These are phyloP conservation scores for Auriculariales sp. DNA, from an alignment of 768 basidiomycete genomes.

Conservation along the genomic window DNA sequence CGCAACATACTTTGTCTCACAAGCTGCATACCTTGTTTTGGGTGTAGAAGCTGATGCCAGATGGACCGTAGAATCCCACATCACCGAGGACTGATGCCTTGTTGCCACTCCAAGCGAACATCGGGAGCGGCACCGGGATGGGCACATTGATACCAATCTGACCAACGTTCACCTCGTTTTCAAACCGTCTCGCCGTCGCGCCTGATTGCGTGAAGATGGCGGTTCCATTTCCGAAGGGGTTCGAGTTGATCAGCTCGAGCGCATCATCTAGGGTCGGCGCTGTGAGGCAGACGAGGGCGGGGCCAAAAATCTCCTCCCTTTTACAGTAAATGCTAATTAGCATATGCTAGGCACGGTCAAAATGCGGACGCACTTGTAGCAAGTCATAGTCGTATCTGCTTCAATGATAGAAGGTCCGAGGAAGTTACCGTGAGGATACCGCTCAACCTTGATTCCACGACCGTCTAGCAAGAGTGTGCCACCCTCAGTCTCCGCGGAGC, in stretches of 20 bases:
- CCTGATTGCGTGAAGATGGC: conserved; percentile 96
- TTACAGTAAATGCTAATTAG: conserved; percentile 1
- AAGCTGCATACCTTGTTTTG: conserved; percentile 54
- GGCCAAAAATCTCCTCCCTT: conserved; percentile 93
- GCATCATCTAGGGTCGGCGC: conserved; percentile 84
- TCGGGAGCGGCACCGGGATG: conserved; percentile 79
- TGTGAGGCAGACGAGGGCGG: conserved; percentile 63
- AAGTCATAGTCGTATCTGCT: conserved; percentile 67
- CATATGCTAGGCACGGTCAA: neutral
- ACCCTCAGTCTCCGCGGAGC: conserved; percentile 43
- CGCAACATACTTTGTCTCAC: neutral
- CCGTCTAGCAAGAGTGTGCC: conserved; percentile 83
- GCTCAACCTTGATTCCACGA: conserved; percentile 46
- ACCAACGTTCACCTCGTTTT: conserved; percentile 74
- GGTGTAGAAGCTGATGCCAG: conserved; percentile 91
- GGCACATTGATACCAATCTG: conserved; percentile 91
- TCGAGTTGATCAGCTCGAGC: conserved; percentile 75
- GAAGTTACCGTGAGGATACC: conserved; percentile 83
- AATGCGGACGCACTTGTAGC: conserved; percentile 55
- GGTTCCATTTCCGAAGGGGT: conserved; percentile 86
- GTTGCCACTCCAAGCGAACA: conserved; percentile 97
- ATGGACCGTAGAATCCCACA: conserved; percentile 82
- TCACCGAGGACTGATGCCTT: conserved; percentile 78
- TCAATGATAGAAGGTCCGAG: conserved; percentile 87
- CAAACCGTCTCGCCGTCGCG: conserved; percentile 88